Evolutionary conservation across 2,329 filamentous ascomycete genomes (phyloP), one percentile per base, ranked within the genome.

Genomic region (Paecilomyces sp.): DNA sequence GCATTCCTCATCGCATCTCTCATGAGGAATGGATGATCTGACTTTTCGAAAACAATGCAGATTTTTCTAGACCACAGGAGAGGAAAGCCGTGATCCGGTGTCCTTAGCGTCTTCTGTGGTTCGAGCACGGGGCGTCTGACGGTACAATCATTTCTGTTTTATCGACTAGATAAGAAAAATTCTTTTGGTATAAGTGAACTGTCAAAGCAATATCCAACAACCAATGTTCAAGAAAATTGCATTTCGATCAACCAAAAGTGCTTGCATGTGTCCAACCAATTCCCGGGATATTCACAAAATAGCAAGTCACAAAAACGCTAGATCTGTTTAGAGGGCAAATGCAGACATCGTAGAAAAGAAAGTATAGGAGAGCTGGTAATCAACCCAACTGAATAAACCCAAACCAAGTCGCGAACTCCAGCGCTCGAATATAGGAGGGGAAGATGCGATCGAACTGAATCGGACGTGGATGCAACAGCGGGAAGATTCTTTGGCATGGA

Each of bases 371-470:
- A 47, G 41, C 15, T 18, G 22, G 22, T 3, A 30, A 53, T 25
- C 24, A 25, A 53, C 9, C n/a, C 24, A 53, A 53, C 24, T 13
- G 24, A 30, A 24, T 22, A 18, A 53, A 28, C 3, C 24, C 51
- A 53, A 53, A 7, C 51, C 9, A 24, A 53, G 18, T 53, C 9
- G 54, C 41, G 58, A 65, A 62, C 62, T 65, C 61, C 64, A 62
- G 59, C 64, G 66, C 66, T 64, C 51, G 58, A 30, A 53, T 30
- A 53, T 22, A 53, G 22, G 12, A 53, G 51, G 22, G n/a, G 51
- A 53, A 53, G 61, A 58, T 58, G 60, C 57, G 57, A 61, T 57
- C 53, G 57, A 57, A 56, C 41, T 60, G 41, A 54, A 56, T 47
- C 41, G 41, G n/a, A 15, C 41, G 41, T 9, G 41, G n/a, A 47